Evolutionary conservation across 2,329 filamentous ascomycete species (phyloP).

Genomic region (Dothistroma pini): DNA sequence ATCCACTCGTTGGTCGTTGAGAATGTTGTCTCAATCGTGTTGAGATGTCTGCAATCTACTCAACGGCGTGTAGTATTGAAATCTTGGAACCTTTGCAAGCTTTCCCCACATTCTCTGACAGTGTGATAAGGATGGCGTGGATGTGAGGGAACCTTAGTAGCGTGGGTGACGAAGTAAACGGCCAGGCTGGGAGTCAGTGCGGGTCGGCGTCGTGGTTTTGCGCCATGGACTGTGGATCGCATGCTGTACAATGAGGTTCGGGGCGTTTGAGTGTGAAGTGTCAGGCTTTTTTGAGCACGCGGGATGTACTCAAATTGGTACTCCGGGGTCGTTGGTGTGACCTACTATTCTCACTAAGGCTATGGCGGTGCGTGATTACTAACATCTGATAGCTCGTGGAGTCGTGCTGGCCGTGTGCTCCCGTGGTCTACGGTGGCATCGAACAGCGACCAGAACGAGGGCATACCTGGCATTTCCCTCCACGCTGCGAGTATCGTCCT

Average conservation of each 20-base stretch:
- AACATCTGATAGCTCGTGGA: not conserved
- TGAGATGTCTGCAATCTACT: not conserved
- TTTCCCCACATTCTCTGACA: constrained; percentile 8
- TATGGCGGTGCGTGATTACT: constrained; percentile 9
- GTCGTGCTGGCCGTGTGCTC: too few relatives aligned
- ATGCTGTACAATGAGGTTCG: constrained; percentile 14
- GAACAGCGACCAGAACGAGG: too few relatives aligned
- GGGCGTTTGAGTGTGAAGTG: constrained; percentile 7
- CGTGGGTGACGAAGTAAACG: not conserved
- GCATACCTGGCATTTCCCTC: too few relatives aligned
- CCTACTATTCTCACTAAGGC: not conserved
- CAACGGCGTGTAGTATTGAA: not conserved
- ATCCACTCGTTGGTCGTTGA: constrained; percentile 4
- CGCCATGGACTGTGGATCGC: constrained; percentile 22
- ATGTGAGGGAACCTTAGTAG: not conserved
- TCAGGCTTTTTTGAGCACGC: constrained; percentile 5
- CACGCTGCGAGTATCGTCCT: too few relatives aligned
- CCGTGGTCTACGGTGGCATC: too few relatives aligned
- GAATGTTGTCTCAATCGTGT: constrained; percentile 1
- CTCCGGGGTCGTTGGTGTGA: constrained; percentile 2
- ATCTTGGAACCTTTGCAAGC: not conserved
- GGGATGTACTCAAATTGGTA: constrained; percentile 4
- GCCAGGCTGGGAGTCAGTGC: not conserved
- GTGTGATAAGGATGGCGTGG: not conserved
- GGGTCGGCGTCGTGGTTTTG: constrained; percentile 1